Base-by-base conservation (phyloP, 768 basidiomycete genomes). In the Holtermanniella nyarrowii region DNA sequence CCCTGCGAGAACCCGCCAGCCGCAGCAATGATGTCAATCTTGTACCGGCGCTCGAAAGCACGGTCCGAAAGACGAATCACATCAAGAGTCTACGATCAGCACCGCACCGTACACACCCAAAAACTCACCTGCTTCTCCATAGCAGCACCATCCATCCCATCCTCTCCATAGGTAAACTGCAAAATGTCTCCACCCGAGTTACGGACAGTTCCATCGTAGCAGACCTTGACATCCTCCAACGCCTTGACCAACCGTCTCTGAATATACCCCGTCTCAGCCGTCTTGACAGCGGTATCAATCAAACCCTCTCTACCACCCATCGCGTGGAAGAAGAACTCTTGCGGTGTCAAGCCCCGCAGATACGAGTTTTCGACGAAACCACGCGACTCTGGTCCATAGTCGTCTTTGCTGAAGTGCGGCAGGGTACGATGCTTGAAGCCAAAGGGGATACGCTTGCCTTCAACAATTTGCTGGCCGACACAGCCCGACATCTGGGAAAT, bases 401-500 rank as follows among this genome's bases (percentile, higher is more conserved):
- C 93, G 62, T 97, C 95, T 76, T 97, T 93, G 1, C 88, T 86
- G 74, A 96, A 99, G 71, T 99, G 95, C 0, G 95, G 95, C 3
- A 97, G 76, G 0, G 90, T 87, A 25, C 95, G 85, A 74, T 97
- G 93, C 52, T 83, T 84, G 80, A 97, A 99, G 11, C 95, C 95
- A 71, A 93, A 97, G 0, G 93, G 91, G 60, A 97, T 95, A 55
- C 95, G 91, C 61, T 88, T 88, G 60, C 95, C 95, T 73, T 97
- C 95, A 48, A 99, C 93, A 62, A 83, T 85, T 75, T 97, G 93
- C 74, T 97, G 95, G 22, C 95, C 95, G 40, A 99, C 95, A 77
- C 90, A 90, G 51, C 91, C 91, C 16, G 93, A 93, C 95, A 97
- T 97, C 74, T 99, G 95, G 11, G 95, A 97, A 65, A 99, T 96